Conservation (phyloP, 148 eudicot genomes). For the Tetragonia tetragonoides region DNA sequence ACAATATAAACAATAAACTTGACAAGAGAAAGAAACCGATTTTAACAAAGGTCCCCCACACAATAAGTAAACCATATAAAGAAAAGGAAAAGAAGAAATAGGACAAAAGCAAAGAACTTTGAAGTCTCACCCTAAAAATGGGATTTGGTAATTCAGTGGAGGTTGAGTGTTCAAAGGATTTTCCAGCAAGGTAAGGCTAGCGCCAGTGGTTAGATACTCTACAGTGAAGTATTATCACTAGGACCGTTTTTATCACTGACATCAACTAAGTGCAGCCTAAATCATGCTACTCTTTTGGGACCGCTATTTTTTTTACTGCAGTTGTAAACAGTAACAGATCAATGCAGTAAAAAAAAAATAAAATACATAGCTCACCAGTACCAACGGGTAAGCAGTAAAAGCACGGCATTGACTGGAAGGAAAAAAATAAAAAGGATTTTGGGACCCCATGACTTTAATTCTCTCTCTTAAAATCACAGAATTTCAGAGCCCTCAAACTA, state of each 20-base stretch:
- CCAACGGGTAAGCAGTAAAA: conserved; percentile 4
- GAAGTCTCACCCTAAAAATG: too few species aligned
- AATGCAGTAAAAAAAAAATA: conserved; percentile 9
- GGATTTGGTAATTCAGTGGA: too few species aligned
- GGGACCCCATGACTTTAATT: neutral
- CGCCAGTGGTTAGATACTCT: neutral
- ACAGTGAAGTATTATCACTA: too few species aligned
- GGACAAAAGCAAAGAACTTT: too few species aligned
- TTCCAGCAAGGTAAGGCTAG: too few species aligned
- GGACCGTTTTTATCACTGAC: conserved; percentile 7
- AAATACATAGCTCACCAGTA: neutral
- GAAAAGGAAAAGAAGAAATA: too few species aligned
- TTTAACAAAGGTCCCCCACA: too few species aligned
- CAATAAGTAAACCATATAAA: too few species aligned
- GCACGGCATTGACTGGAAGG: conserved; percentile 19
- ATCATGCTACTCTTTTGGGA: conserved; percentile 10
- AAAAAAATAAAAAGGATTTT: neutral
- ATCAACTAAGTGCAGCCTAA: neutral
- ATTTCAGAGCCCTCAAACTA: neutral
- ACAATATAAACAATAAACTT: too few species aligned
- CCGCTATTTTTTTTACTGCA: neutral
- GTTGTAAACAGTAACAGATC: too few species aligned
- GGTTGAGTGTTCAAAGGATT: too few species aligned
- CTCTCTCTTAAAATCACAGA: neutral
- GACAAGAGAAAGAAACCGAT: too few species aligned